Conservation (phyloP, 805 yeast genomes). For the Metschnikowia picachoensis region DNA sequence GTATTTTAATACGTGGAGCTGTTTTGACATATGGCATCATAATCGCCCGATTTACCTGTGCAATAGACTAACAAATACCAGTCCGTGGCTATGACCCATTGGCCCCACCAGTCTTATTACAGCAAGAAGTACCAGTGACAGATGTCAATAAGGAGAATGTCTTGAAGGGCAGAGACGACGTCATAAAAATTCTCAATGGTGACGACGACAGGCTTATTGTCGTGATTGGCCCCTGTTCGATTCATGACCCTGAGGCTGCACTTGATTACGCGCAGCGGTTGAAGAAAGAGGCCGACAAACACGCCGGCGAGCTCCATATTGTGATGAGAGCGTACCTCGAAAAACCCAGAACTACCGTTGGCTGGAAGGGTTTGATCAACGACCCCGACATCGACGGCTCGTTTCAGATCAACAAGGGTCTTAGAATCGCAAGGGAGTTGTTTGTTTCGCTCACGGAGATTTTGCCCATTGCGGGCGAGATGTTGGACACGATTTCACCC, state of each 20-base stretch:
- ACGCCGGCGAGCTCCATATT: conserved; percentile 71
- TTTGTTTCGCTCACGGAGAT: conserved; percentile 73
- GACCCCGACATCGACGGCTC: conserved; percentile 94
- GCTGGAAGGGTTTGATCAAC: conserved; percentile 97
- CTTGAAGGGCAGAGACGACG: conserved; percentile 70
- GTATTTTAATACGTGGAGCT: not conserved
- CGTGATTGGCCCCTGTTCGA: conserved; percentile 95
- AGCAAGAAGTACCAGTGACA: conserved; percentile 74
- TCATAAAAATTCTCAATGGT: conserved; percentile 68
- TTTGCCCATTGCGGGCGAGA: conserved; percentile 93
- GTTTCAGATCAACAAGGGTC: conserved; percentile 92
- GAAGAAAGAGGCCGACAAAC: conserved; percentile 62
- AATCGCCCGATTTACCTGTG: not conserved
- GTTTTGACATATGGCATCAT: not conserved
- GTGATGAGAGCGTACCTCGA: conserved; percentile 98
- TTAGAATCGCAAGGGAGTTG: conserved; percentile 79
- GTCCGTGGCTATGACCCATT: conserved; percentile 88
- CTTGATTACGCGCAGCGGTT: conserved; percentile 78
- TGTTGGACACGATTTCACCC: conserved; percentile 97
- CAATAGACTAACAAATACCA: conserved; percentile 16
- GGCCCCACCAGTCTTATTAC: conserved; percentile 87
- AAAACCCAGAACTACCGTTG: conserved; percentile 98
- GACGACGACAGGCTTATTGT: conserved; percentile 81
- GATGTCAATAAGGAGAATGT: conserved; percentile 58
- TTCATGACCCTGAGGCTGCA: conserved; percentile 89